Percentiles rank a stretch among this genome's conserved stretches.
phyloP scores from a whole-genome alignment of 129 eudicot genomes.

The Kitagawia praeruptora region DNA sequence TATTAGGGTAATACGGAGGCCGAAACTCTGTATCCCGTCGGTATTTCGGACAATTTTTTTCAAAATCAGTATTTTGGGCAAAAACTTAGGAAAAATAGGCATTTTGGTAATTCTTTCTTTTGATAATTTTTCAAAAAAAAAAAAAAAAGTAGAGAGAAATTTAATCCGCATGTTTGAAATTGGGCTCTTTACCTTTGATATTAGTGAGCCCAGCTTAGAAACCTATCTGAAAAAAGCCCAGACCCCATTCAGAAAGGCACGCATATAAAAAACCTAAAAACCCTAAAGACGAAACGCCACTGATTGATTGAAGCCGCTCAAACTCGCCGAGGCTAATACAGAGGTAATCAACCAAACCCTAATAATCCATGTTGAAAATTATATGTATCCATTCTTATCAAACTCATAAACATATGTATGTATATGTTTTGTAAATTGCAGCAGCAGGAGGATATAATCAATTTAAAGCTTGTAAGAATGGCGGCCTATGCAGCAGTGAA shows the following conservation, averaged over 20 bases:
- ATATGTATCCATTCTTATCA: too few species aligned
- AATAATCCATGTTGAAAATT: neutral
- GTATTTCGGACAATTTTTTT: too few species aligned
- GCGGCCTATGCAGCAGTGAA: slow-evolving; percentile 77
- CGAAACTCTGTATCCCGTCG: too few species aligned
- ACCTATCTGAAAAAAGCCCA: neutral
- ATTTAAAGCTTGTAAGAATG: slow-evolving; percentile 10
- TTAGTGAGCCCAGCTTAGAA: neutral
- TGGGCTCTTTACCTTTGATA: too few species aligned
- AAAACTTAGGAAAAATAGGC: too few species aligned
- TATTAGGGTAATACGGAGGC: too few species aligned
- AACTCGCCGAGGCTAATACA: neutral
- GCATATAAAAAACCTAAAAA: neutral
- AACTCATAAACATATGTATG: too few species aligned
- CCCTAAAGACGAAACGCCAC: neutral
- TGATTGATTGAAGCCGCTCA: neutral
- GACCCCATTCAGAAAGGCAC: neutral
- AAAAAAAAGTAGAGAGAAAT: too few species aligned
- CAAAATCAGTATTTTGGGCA: too few species aligned
- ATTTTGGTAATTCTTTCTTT: too few species aligned
- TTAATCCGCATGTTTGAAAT: too few species aligned
- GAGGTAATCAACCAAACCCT: neutral
- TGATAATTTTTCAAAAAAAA: too few species aligned
- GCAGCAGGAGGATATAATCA: neutral
- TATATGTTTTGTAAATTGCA: neutral